Percentiles rank a stretch among this genome's conserved stretches.
These are phyloP conservation scores for Moricandia arvensis DNA, from an alignment of 345 rosid genomes.

Conservation along the genomic window DNA sequence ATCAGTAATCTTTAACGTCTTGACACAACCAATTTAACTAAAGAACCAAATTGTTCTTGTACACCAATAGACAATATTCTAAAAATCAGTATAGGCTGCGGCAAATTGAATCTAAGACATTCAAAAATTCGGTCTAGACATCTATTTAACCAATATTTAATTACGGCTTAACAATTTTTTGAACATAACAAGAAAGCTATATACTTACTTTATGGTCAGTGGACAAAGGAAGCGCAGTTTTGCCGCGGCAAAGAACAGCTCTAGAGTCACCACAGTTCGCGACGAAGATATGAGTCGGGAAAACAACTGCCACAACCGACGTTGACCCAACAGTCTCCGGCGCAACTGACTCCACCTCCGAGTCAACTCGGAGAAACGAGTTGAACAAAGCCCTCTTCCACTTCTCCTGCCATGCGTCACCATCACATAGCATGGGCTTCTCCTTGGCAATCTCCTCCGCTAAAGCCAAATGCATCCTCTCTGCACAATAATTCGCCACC, in stretches of 20 bases:
- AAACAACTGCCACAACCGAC: conserved; percentile 62
- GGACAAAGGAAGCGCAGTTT: conserved; percentile 59
- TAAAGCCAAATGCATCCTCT: conserved; percentile 63
- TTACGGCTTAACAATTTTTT: no score
- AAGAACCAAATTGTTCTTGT: background rate
- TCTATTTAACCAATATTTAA: no score
- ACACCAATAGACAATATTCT: no score
- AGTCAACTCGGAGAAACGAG: conserved; percentile 62
- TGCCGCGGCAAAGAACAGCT: conserved; percentile 75
- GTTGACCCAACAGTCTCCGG: conserved; percentile 87
- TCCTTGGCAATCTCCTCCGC: conserved; percentile 56
- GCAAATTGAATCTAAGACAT: no score
- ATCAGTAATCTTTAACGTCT: background rate
- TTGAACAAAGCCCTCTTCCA: conserved; percentile 62
- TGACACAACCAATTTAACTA: background rate
- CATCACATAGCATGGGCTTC: conserved; percentile 39
- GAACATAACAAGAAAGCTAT: background rate
- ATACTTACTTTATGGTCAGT: conserved; percentile 71
- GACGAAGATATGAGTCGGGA: conserved; percentile 55
- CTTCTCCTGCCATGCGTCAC: conserved; percentile 57
- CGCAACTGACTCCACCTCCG: conserved; percentile 51
- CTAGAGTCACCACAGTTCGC: conserved; percentile 89
- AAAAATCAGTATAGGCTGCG: no score
- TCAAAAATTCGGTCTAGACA: no score
- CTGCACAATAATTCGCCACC: conserved; percentile 69